phyloP scores from a whole-genome alignment of 768 basidiomycete genomes.

The Dioszegia hungarica region DNA sequence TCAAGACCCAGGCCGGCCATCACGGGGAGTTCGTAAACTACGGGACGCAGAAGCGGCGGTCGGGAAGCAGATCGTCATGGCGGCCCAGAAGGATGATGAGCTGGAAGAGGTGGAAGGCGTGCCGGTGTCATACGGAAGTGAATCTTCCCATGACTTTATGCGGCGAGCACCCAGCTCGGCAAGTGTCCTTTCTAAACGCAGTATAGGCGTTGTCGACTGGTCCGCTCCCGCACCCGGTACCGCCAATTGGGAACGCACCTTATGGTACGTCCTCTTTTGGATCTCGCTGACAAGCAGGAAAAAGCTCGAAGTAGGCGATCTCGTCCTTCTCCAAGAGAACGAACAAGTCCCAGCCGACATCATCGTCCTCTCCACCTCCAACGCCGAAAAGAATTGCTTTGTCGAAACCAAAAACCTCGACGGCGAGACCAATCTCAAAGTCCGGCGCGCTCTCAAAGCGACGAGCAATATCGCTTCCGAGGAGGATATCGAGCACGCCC shows the following conservation, averaged over 20 bases:
- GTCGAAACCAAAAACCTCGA: constrained; percentile 98
- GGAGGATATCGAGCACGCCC: constrained; percentile 80
- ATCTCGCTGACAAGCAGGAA: constrained; percentile 55
- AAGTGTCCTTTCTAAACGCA: constrained; percentile 40
- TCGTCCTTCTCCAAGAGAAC: constrained; percentile 83
- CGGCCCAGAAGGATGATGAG: constrained; percentile 29
- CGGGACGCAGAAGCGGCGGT: constrained; percentile 69
- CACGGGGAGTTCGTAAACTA: constrained; percentile 77
- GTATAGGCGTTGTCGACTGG: constrained; percentile 77
- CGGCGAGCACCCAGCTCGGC: constrained; percentile 15
- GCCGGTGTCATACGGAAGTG: neutral
- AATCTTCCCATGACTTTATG: neutral
- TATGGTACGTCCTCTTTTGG: constrained; percentile 55
- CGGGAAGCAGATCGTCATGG: constrained; percentile 63
- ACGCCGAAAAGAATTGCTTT: constrained; percentile 86
- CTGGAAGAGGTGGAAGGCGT: constrained; percentile 20
- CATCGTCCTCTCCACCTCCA: constrained; percentile 83
- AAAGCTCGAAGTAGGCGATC: constrained; percentile 95
- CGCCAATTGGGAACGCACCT: constrained; percentile 84
- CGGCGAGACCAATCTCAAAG: constrained; percentile 95
- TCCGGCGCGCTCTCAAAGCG: constrained; percentile 67
- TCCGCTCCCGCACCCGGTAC: constrained; percentile 62
- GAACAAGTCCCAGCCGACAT: constrained; percentile 97
- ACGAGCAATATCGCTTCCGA: constrained; percentile 73
- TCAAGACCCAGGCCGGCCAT: constrained; percentile 50